Conservation (phyloP, 169 alveolate species). For the Eimeria sp. region DNA sequence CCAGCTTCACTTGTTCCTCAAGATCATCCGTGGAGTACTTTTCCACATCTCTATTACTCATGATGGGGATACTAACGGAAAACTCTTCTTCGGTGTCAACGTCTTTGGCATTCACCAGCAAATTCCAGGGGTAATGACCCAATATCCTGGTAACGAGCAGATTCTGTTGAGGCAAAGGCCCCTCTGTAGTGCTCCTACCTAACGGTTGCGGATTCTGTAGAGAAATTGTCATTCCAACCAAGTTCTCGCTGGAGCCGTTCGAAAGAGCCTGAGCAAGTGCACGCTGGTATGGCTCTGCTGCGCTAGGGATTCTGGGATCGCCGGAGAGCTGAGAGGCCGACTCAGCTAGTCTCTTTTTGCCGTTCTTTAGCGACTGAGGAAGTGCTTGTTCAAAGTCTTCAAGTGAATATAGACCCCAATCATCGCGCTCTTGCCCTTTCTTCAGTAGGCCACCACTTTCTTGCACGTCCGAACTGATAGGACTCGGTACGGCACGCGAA, state of each 20-base stretch:
- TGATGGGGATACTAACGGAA: too few relatives aligned
- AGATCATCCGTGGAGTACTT: not conserved
- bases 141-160: not conserved
- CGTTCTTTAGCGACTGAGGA: not conserved
- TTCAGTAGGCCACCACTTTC: not conserved
- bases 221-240: not conserved
- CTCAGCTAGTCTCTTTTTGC: not conserved
- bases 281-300: not conserved
- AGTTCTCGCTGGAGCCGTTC: not conserved
- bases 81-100: not conserved
- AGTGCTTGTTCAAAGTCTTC: constrained; percentile 7
- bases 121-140: not conserved
- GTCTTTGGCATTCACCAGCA: not conserved
- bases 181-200: not conserved
- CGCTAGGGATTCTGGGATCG: not conserved
- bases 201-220: not conserved
- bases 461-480: not conserved
- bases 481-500: not conserved
- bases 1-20: not conserved
- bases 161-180: not conserved
- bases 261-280: not conserved
- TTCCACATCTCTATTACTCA: too few relatives aligned
- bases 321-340: not conserved
- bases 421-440: not conserved
- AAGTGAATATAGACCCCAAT: not conserved